Evolutionary conservation across 1,284 basidiomycete species (phyloP).

Genomic region (Tilletia caries): DNA sequence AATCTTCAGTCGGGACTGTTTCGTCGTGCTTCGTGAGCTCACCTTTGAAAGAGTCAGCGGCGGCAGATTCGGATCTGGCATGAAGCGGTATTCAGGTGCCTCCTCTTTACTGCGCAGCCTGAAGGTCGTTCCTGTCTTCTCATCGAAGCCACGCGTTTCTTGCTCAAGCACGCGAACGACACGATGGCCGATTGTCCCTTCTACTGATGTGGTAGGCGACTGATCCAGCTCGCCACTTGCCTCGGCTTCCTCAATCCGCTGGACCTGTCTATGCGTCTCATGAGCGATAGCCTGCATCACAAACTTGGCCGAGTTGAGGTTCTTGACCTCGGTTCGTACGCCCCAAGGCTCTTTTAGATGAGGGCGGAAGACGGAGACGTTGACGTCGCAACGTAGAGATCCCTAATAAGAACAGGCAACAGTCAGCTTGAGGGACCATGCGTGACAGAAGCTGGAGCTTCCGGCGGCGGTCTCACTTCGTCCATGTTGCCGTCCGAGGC

Average conservation of each 20-base stretch:
- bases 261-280: conserved; percentile 71
- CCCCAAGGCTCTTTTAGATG: conserved; percentile 64
- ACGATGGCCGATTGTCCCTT: no score
- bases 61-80: conserved; percentile 94
- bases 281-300: conserved; percentile 77
- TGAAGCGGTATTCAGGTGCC: conserved; percentile 92
- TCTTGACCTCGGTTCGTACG: conserved; percentile 94
- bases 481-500: conserved; percentile 97
- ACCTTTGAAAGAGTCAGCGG: conserved; percentile 61
- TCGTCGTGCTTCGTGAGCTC: no score
- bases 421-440: background rate
- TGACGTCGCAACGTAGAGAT: conserved; percentile 82
- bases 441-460: background rate
- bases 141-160: conserved; percentile 89
- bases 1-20: conserved; percentile 54
- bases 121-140: conserved; percentile 75
- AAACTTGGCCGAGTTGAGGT: conserved; percentile 85
- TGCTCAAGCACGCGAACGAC: conserved; percentile 59
- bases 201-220: background rate
- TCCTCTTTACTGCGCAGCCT: conserved; percentile 83
- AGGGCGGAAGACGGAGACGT: conserved; percentile 66
- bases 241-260: conserved; percentile 60
- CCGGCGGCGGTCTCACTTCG: conserved; percentile 61
- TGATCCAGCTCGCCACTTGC: conserved; percentile 27
- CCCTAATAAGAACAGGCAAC: conserved; percentile 7